Evolutionary conservation across 805 yeast genomes (phyloP), one percentile per base, ranked within the genome.

Genomic region (Nakazawaea peltata): DNA sequence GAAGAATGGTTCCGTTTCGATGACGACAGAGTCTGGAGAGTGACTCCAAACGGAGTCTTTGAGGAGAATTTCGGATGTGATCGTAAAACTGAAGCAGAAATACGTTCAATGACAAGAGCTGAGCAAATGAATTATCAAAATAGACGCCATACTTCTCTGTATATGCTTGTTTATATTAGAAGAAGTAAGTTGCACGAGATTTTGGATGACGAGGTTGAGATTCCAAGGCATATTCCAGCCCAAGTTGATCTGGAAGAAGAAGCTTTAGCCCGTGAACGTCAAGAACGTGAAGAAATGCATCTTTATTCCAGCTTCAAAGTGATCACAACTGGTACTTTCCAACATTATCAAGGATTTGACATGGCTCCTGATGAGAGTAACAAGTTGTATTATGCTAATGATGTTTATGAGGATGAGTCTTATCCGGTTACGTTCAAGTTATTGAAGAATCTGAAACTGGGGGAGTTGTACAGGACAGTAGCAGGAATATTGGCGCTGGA

Each of bases 81-180:
- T 37, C 71, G 70, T 39, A 44, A 76, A 14, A 49, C 74, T 2
- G 70, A 66, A 16, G 65, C 61, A 10, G 67, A 69, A 29, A 53
- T 76, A 15, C 61, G 69, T 27, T 61, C 59, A 34, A 57, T 81
- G 60, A 58, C 80, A 0, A 67, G 81, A 47, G 59, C 60, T 12
- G 80, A 81, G 43, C 80, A 74, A 37, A 77, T 75, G 41, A 78
- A 70, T 32, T 78, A 80, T 41, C 65, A 70, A 30, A 61, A 82
- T 19, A 74, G 84, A 44, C 75, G 95, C 31, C 92, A 86, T 26
- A 88, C 97, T 0, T 84, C 92, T 28, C 98, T 98, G 2, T 92
- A 92, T 52, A 92, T 92, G 98, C 71, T 92, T 58, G 97, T 92
- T 2, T 92, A 92, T 53, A 71, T 88, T 43, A 70, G 94, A 36